phyloP scores from a whole-genome alignment of 306 rosid species.

The Albizia julibrissin region DNA sequence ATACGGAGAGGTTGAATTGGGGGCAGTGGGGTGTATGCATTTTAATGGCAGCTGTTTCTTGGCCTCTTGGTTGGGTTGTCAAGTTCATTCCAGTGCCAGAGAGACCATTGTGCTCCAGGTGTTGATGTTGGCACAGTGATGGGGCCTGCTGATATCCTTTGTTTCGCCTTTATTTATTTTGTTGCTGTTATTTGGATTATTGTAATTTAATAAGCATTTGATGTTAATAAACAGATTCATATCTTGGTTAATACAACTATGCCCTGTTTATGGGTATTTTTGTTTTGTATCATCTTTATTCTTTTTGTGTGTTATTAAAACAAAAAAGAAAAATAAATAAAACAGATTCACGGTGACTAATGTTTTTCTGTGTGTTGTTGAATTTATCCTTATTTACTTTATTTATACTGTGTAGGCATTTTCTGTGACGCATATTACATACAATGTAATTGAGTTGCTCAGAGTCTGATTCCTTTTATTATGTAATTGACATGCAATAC shows the following conservation, averaged over 20 bases:
- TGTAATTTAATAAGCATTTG: not conserved
- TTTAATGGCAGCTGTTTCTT: constrained; percentile 15
- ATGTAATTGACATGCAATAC: not conserved
- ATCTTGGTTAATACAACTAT: too few relatives aligned
- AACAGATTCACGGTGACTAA: not conserved
- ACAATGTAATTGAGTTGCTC: too few relatives aligned
- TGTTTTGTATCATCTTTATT: not conserved
- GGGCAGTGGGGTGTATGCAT: constrained; percentile 28
- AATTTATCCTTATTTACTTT: not conserved
- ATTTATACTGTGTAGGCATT: not conserved
- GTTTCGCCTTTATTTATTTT: not conserved
- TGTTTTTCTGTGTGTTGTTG: not conserved
- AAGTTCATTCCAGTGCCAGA: constrained; percentile 26
- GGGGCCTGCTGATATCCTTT: too few relatives aligned
- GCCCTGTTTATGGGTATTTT: not conserved
- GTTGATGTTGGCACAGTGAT: not conserved
- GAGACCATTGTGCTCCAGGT: constrained; percentile 9
- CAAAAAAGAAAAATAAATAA: too few relatives aligned
- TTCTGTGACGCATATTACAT: not conserved
- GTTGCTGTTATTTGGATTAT: not conserved
- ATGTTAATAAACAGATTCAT: not conserved
- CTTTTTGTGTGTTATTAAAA: not conserved
- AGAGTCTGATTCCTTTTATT: not conserved
- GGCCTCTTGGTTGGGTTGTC: constrained; percentile 30
- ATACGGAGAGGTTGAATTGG: constrained; percentile 32